Percentiles rank a stretch among this genome's conserved stretches.
phyloP scores from a whole-genome alignment of 2,329 filamentous ascomycete genomes.

The Sporothrix euskadiensis region DNA sequence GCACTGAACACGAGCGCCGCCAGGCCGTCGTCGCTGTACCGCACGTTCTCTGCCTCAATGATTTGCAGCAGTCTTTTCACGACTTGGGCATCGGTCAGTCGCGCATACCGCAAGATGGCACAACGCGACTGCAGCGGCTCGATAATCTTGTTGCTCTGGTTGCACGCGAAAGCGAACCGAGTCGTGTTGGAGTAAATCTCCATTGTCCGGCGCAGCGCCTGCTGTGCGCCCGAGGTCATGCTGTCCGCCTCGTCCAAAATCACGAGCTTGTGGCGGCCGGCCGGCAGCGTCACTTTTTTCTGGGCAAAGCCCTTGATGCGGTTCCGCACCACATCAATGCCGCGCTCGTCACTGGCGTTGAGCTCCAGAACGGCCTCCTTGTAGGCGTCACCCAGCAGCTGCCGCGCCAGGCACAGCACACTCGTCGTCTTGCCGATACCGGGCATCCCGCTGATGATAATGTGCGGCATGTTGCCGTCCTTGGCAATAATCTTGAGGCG shows the following conservation, averaged over 20 bases:
- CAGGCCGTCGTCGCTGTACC: constrained; percentile 89
- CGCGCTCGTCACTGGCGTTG: constrained; percentile 93
- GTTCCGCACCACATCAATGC: constrained; percentile 96
- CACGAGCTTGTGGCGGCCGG: constrained; percentile 90
- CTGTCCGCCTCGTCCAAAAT: constrained; percentile 98
- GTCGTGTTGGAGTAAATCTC: constrained; percentile 98
- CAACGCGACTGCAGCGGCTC: constrained; percentile 97
- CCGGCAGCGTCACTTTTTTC: constrained; percentile 94
- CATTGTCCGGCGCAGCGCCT: constrained; percentile 93
- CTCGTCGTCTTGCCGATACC: constrained; percentile 99
- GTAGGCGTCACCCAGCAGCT: constrained; percentile 88
- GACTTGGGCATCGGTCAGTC: constrained; percentile 88
- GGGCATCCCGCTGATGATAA: constrained; percentile 99
- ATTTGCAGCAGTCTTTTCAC: constrained; percentile 90
- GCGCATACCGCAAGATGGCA: constrained; percentile 90
- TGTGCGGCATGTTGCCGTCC: constrained; percentile 98
- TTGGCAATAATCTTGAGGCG: constrained; percentile 96
- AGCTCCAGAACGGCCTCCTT: constrained; percentile 96
- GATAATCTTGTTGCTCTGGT: constrained; percentile 99
- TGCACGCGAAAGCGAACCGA: constrained; percentile 96
- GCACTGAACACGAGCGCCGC: constrained; percentile 96
- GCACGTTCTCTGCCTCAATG: constrained; percentile 85
- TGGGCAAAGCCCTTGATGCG: constrained; percentile 98
- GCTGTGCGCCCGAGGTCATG: constrained; percentile 96
- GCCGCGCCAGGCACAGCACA: constrained; percentile 86